phyloP scores from a whole-genome alignment of 768 basidiomycete species.

The Leccinum fibrillosum region DNA sequence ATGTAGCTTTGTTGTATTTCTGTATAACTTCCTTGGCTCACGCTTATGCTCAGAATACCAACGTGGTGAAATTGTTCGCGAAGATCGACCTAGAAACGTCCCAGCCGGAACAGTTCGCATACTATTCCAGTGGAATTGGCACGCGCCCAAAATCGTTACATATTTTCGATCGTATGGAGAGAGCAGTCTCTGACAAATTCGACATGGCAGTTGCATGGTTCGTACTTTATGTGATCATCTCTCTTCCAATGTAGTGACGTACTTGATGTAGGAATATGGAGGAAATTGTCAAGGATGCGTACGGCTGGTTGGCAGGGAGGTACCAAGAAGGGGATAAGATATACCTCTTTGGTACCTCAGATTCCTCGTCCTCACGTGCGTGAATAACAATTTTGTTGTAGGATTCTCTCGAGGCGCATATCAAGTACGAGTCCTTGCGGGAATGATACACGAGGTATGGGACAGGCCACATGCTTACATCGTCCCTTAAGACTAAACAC shows the following conservation, averaged over 20 bases:
- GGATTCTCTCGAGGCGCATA: slow-evolving; percentile 46
- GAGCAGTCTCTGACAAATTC: background rate
- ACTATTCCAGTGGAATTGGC: background rate
- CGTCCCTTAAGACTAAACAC: background rate
- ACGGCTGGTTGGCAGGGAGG: slow-evolving; percentile 31
- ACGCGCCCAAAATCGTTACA: background rate
- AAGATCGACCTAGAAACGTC: background rate
- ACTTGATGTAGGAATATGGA: slow-evolving; percentile 24
- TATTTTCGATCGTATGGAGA: background rate
- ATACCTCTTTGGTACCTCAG: slow-evolving; percentile 31
- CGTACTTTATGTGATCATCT: background rate
- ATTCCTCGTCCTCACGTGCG: background rate
- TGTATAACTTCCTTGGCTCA: background rate
- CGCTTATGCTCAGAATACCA: background rate
- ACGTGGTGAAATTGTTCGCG: background rate
- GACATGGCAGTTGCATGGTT: background rate
- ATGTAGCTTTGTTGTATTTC: background rate
- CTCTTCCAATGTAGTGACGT: background rate
- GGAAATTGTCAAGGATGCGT: slow-evolving; percentile 31
- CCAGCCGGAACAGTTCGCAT: background rate
- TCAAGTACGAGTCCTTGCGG: slow-evolving; percentile 38
- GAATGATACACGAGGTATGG: slow-evolving; percentile 37
- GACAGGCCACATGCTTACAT: background rate
- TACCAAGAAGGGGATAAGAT: slow-evolving; percentile 34
- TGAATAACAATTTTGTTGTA: background rate